phyloP scores from a whole-genome alignment of 2,329 filamentous ascomycete genomes.

The Sporothrix humicola region DNA sequence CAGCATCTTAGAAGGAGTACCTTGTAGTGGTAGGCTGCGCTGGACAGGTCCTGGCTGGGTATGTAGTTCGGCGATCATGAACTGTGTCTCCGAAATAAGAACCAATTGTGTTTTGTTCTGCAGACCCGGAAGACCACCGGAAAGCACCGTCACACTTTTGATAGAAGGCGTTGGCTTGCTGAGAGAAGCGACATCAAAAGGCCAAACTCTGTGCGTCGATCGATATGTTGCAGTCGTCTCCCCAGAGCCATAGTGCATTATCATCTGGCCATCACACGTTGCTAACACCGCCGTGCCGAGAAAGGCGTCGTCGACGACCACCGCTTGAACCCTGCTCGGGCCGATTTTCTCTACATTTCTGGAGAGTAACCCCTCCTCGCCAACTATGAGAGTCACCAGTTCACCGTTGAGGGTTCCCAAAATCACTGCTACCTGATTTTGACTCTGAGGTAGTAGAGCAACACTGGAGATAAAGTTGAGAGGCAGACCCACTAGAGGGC shows the following conservation, averaged over 20 bases:
- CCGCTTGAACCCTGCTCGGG: conserved; percentile 39
- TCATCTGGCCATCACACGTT: conserved; percentile 56
- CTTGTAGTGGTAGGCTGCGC: conserved; percentile 54
- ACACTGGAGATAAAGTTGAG: conserved; percentile 57
- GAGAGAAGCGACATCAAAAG: conserved; percentile 56
- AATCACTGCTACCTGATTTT: conserved; percentile 44
- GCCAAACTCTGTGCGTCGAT: conserved; percentile 56
- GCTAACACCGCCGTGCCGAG: conserved; percentile 48
- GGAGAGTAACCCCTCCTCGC: conserved; percentile 37
- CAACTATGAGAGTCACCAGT: conserved; percentile 49
- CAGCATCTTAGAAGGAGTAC: conserved; percentile 58
- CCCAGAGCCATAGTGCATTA: conserved; percentile 51
- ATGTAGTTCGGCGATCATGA: conserved; percentile 62
- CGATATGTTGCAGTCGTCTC: conserved; percentile 44
- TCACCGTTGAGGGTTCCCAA: conserved; percentile 61
- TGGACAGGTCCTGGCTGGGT: conserved; percentile 54
- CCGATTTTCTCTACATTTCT: conserved; percentile 43
- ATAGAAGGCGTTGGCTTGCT: conserved; percentile 55
- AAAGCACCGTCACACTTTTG: conserved; percentile 54
- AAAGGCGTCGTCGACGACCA: conserved; percentile 34
- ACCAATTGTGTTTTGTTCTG: conserved; percentile 53
- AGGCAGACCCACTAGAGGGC: neutral
- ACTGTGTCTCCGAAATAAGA: conserved; percentile 55
- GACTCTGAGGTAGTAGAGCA: conserved; percentile 39
- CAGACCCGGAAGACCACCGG: conserved; percentile 48